Evolutionary conservation across 1,139 yeast genomes (phyloP), one percentile per base, ranked within the genome.

Genomic region (Pichia sp.): DNA sequence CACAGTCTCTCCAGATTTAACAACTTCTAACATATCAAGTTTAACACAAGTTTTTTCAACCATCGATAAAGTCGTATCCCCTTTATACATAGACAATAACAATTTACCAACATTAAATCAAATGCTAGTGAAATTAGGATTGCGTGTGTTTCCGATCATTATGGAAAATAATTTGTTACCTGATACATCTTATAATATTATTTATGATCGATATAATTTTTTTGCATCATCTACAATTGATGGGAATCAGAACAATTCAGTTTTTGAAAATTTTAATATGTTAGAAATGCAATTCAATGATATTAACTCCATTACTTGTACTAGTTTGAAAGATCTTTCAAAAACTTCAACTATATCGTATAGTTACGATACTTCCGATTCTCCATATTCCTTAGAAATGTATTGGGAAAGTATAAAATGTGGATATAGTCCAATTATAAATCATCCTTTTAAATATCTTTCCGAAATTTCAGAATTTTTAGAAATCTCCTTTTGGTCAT

Each of bases 391-490:
- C 7, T 56, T 54, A 31, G 44, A 43, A 6, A 54, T 64, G 0
- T 62, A 76, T 29, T 52, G 55, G 23, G 52, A 61, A 2, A 66
- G 66, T 34, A 57, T 79, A 1, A 50, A 61, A 19, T 72, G 81
- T 53, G 94, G 94, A 0, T 70, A 64, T 41, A 66, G 80, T 0
- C 84, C 91, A 0, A 66, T 85, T 1, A 57, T 85, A 19, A 72
- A 69, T 46, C 61, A 71, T 7, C 42, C 64, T 1, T 51, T 69
- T n/a, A 44, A 50, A 2, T 52, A 57, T 8, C 46, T 60, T 1
- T 33, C 57, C 2, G 54, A 57, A 5, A 51, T 72, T 1, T 46
- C 62, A 0, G 26, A 48, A 0, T 47, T 64, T 19, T 48, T 72
- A 14, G 59, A 63, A 22, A 43, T 57, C 13, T 63, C 74, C 0